A percentile compares a stretch with the other conserved stretches of the same genome.
Conservation (phyloP, 2,329 filamentous ascomycete genomes). For the Allantophomopsis lycopodina region DNA sequence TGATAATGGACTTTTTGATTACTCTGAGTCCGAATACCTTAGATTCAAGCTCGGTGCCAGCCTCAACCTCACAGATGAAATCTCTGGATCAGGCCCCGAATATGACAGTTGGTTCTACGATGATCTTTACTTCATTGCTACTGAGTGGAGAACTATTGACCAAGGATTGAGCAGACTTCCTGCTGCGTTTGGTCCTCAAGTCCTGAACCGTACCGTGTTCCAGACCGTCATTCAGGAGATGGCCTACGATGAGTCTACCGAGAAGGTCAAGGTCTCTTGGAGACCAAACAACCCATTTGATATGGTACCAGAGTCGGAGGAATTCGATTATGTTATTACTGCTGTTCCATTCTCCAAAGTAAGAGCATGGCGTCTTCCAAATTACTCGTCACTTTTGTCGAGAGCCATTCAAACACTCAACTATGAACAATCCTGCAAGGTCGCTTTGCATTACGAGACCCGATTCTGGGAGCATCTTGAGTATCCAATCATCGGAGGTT, state of each 20-base stretch:
- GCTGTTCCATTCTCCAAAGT: slow-evolving; percentile 3
- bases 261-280: slow-evolving; percentile 45
- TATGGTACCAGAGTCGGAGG: slow-evolving; percentile 4
- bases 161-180: slow-evolving; percentile 42
- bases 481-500: slow-evolving; percentile 25
- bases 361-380: neutral
- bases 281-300: slow-evolving; percentile 22
- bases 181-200: slow-evolving; percentile 44
- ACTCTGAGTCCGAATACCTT: slow-evolving; percentile 57
- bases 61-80: slow-evolving; percentile 31
- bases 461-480: slow-evolving; percentile 40
- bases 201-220: slow-evolving; percentile 41
- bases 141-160: slow-evolving; percentile 10
- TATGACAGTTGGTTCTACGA: slow-evolving; percentile 1
- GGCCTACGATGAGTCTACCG: slow-evolving; percentile 30
- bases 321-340: slow-evolving; percentile 12
- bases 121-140: neutral
- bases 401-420: slow-evolving; percentile 30
- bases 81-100: slow-evolving; percentile 3
- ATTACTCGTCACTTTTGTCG: slow-evolving; percentile 23
- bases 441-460: slow-evolving; percentile 52
- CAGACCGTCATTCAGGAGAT: slow-evolving; percentile 43
- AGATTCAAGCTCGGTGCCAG: slow-evolving; percentile 52
- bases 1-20: slow-evolving; percentile 58
- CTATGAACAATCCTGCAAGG: slow-evolving; percentile 33